phyloP scores from a whole-genome alignment of 768 basidiomycete species.

The Lentinula sp. region DNA sequence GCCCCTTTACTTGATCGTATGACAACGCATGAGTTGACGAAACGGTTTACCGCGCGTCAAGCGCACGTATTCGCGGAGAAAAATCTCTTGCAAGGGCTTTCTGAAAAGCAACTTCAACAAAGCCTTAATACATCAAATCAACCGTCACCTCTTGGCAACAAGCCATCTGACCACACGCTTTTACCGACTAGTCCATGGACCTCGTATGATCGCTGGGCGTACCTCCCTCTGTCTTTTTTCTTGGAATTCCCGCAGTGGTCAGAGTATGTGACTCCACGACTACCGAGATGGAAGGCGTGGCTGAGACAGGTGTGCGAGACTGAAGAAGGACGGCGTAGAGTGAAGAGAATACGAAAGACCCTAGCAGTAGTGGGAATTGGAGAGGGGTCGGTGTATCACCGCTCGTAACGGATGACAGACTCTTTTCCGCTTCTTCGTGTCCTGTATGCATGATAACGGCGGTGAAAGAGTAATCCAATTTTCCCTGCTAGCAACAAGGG shows the following conservation, averaged over 20 bases:
- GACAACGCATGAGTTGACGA: constrained; percentile 9
- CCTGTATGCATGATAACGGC: not conserved
- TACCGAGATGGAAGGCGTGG: not conserved
- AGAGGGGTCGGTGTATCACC: not conserved
- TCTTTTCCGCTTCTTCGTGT: not conserved
- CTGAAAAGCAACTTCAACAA: not conserved
- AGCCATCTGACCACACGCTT: too few species aligned
- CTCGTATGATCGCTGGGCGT: not conserved
- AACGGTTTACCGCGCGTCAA: constrained; percentile 10
- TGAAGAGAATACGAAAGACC: not conserved
- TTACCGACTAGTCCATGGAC: not conserved
- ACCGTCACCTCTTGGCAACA: not conserved
- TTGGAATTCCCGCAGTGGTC: not conserved
- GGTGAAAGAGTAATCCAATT: not conserved
- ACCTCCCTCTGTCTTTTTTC: not conserved
- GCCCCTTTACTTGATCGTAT: constrained; percentile 13
- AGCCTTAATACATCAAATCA: not conserved
- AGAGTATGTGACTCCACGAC: not conserved
- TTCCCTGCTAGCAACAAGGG: not conserved
- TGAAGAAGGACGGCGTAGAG: not conserved
- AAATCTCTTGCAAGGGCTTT: not conserved
- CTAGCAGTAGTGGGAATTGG: not conserved
- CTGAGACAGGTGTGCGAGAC: not conserved
- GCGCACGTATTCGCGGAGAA: constrained; percentile 8
- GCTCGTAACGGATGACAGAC: not conserved